These are phyloP conservation scores for Aureobasidium pullulans DNA, from an alignment of 2,329 filamentous ascomycete species.

Conservation along the genomic window DNA sequence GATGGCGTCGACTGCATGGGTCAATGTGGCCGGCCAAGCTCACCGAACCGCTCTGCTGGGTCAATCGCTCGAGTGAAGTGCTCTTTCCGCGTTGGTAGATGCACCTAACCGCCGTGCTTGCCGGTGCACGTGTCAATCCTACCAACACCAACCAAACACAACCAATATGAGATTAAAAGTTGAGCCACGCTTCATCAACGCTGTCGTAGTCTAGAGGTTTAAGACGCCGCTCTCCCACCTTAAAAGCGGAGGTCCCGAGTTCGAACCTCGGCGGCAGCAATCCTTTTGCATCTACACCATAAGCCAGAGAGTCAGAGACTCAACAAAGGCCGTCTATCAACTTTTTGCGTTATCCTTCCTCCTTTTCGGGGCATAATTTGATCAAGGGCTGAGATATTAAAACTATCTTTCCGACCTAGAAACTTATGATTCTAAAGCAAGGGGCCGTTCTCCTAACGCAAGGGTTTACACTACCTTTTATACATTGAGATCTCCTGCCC, in stretches of 20 bases:
- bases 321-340: no score
- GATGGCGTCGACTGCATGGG: not conserved
- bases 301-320: no score
- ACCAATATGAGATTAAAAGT: not conserved
- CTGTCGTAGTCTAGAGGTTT: constrained; percentile 11
- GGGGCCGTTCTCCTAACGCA: no score
- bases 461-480: no score
- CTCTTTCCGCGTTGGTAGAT: not conserved
- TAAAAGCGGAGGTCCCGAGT: constrained; percentile 4
- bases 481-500: no score
- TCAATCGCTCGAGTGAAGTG: not conserved
- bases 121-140: not conserved
- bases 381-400: no score
- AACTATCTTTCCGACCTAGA: no score
- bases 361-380: no score
- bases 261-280: not conserved
- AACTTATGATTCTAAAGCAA: no score
- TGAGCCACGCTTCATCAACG: not conserved
- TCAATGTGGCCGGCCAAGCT: not conserved
- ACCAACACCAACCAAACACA: not conserved
- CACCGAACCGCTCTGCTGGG: not conserved
- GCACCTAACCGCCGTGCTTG: constrained; percentile 2
- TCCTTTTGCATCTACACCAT: not conserved
- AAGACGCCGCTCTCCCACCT: constrained; percentile 10
- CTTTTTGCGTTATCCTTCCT: no score